phyloP scores from a whole-genome alignment of 2,329 filamentous ascomycete species.

The Falciphora oryzae region DNA sequence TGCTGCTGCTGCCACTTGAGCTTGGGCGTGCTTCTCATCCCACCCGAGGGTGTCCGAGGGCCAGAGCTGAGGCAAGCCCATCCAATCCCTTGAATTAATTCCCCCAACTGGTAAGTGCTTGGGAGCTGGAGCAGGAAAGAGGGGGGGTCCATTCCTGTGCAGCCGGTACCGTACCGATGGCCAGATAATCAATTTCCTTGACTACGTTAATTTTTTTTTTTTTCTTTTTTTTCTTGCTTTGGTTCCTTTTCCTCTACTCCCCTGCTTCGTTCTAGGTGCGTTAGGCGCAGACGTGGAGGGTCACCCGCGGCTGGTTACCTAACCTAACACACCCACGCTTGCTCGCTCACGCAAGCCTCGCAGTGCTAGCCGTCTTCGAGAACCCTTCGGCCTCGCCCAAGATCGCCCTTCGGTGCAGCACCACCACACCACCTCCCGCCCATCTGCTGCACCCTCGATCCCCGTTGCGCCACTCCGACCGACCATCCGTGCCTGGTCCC shows the following conservation, averaged over 20 bases:
- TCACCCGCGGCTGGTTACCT: neutral
- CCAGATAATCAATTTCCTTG: neutral
- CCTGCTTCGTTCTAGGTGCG: too few relatives aligned
- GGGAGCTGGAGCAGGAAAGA: neutral
- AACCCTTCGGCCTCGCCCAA: neutral
- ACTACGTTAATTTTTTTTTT: neutral
- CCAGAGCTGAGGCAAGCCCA: neutral
- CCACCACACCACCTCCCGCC: neutral
- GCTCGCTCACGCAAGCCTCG: neutral
- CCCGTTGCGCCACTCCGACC: neutral
- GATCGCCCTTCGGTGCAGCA: neutral
- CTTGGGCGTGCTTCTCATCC: too few relatives aligned
- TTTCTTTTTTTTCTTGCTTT: neutral
- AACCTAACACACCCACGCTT: neutral
- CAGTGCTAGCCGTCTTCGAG: conserved; percentile 1
- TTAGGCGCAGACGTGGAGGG: neutral
- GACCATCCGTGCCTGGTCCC: neutral
- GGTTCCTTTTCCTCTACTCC: neutral
- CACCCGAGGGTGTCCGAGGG: neutral
- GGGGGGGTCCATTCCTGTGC: neutral
- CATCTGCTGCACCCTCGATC: neutral
- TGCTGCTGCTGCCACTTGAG: neutral
- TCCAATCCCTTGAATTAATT: neutral
- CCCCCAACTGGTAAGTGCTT: neutral
- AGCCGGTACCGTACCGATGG: neutral